phyloP scores from a whole-genome alignment of 2,329 filamentous ascomycete genomes.

The Elsinoe australis region DNA sequence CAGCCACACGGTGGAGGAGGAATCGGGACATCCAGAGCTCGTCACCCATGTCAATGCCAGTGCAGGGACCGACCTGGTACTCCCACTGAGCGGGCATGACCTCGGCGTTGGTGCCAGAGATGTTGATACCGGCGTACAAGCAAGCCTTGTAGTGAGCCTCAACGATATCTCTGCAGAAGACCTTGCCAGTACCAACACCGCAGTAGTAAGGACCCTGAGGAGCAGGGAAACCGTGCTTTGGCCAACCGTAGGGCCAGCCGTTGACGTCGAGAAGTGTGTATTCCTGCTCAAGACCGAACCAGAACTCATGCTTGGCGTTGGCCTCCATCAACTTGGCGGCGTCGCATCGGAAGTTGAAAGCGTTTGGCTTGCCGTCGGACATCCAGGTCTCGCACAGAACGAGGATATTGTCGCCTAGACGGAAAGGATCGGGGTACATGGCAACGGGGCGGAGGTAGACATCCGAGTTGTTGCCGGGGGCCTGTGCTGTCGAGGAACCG shows the following conservation, averaged over 20 bases:
- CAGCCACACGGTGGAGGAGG: conserved; percentile 81
- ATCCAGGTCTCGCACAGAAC: conserved; percentile 95
- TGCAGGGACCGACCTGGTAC: conserved; percentile 89
- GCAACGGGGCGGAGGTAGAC: conserved; percentile 90
- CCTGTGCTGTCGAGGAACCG: conserved; percentile 86
- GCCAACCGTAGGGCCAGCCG: conserved; percentile 90
- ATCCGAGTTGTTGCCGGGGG: conserved; percentile 90
- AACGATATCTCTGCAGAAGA: conserved; percentile 95
- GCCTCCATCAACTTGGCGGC: conserved; percentile 82
- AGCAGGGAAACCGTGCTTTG: conserved; percentile 77
- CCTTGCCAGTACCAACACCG: conserved; percentile 93
- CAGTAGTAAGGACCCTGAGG: conserved; percentile 96
- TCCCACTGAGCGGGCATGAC: conserved; percentile 99
- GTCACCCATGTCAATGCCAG: conserved; percentile 85
- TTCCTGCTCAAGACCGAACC: conserved; percentile 98
- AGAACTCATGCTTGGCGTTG: conserved; percentile 74
- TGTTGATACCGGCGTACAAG: conserved; percentile 82
- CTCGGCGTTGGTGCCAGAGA: conserved; percentile 98
- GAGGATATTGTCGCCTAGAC: conserved; percentile 80
- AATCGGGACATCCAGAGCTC: conserved; percentile 92
- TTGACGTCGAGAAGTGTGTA: conserved; percentile 85
- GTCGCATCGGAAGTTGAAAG: conserved; percentile 96
- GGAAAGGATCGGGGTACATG: conserved; percentile 88
- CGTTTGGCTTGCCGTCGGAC: conserved; percentile 88
- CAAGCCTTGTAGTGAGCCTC: conserved; percentile 89